Conservation (phyloP, 2,329 filamentous ascomycete genomes). For the Epichloe coenophiala region DNA sequence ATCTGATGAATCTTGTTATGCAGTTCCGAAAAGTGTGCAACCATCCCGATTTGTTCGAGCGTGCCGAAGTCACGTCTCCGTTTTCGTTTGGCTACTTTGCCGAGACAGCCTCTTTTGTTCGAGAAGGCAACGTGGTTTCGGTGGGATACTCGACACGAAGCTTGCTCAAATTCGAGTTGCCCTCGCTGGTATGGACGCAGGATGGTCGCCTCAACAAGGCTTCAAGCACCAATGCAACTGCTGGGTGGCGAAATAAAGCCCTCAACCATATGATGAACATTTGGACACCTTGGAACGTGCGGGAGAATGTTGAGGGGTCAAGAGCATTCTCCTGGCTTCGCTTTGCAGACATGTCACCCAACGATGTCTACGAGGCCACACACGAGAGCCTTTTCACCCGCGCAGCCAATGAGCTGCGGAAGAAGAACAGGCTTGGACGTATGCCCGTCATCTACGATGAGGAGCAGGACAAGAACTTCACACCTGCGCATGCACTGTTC, state of each 20-base stretch:
- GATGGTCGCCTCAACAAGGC: conserved; percentile 63
- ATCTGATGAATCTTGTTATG: conserved; percentile 98
- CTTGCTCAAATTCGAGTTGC: conserved; percentile 71
- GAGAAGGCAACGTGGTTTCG: conserved; percentile 67
- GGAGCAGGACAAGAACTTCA: conserved; percentile 44
- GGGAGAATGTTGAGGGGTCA: conserved; percentile 43
- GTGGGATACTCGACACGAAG: conserved; percentile 83
- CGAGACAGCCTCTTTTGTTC: conserved; percentile 88
- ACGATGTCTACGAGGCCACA: conserved; percentile 57
- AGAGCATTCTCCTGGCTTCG: conserved; percentile 79
- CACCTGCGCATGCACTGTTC: conserved; percentile 66
- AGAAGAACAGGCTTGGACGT: conserved; percentile 44
- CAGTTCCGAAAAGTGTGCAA: conserved; percentile 99
- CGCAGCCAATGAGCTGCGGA: conserved; percentile 45
- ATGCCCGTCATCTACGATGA: conserved; percentile 61
- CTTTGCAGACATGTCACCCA: conserved; percentile 65
- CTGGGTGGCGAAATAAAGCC: conserved; percentile 70
- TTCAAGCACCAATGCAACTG: conserved; percentile 56
- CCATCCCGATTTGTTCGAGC: conserved; percentile 91
- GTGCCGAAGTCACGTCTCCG: conserved; percentile 80
- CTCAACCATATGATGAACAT: conserved; percentile 78
- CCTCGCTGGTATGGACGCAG: conserved; percentile 69
- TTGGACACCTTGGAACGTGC: conserved; percentile 70
- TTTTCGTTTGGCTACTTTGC: conserved; percentile 78
- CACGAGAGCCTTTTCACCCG: conserved; percentile 62